These are phyloP conservation scores for Monosporascus sp. DNA, from an alignment of 2,329 filamentous ascomycete species.

Conservation along the genomic window DNA sequence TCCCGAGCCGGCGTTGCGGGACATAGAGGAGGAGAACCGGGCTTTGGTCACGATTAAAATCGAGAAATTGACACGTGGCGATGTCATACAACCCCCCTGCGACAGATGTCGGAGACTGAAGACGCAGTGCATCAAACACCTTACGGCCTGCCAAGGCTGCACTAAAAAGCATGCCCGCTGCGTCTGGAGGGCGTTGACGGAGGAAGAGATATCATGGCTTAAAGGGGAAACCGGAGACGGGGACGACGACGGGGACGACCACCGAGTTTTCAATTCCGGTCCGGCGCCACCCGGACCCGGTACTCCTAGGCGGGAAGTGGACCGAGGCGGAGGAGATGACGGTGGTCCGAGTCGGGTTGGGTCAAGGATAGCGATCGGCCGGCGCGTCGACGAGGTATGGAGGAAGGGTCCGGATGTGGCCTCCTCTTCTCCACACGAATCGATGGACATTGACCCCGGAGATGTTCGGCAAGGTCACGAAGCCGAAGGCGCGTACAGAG, in stretches of 20 bases:
- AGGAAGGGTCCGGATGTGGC: conserved; percentile 22
- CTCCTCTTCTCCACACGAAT: conserved; percentile 15
- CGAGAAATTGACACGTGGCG: conserved; percentile 69
- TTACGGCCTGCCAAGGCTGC: conserved; percentile 81
- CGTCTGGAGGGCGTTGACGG: conserved; percentile 74
- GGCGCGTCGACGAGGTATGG: conserved; percentile 26
- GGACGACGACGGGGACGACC: conserved; percentile 25
- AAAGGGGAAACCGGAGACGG: conserved; percentile 25
- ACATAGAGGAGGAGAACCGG: conserved; percentile 31
- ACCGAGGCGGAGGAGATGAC: conserved; percentile 17
- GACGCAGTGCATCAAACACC: conserved; percentile 78
- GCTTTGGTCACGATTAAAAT: conserved; percentile 67
- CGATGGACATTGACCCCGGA: conserved; percentile 26
- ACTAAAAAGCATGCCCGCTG: conserved; percentile 89
- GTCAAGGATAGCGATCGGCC: conserved; percentile 22
- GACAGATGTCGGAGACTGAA: conserved; percentile 76
- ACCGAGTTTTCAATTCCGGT: conserved; percentile 17
- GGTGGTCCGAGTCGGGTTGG: conserved; percentile 10
- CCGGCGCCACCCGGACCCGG: conserved; percentile 12
- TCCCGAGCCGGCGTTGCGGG: conserved; percentile 22
- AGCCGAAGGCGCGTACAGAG: conserved; percentile 13
- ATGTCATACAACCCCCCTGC: conserved; percentile 74
- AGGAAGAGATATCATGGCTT: conserved; percentile 53
- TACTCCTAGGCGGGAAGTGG: conserved; percentile 15
- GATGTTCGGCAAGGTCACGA: conserved; percentile 14